phyloP scores from a whole-genome alignment of 2,329 filamentous ascomycete genomes.

The Cytospora paraplurivora region DNA sequence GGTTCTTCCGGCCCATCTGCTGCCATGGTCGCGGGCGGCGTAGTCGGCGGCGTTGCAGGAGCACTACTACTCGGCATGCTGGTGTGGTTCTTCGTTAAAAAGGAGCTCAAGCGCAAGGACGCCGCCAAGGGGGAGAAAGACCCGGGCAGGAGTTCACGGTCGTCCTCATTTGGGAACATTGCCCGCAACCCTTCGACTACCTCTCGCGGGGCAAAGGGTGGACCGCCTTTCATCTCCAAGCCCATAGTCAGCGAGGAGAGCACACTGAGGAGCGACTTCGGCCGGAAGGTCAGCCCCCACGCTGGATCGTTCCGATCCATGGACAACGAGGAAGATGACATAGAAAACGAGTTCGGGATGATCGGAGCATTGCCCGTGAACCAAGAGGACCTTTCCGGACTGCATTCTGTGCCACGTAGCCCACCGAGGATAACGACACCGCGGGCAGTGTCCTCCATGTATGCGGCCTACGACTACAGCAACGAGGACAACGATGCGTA shows the following conservation, averaged over 20 bases:
- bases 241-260: conserved; percentile 48
- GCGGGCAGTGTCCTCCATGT: conserved; percentile 29
- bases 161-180: conserved; percentile 50
- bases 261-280: conserved; percentile 55
- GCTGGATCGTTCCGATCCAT: conserved; percentile 22
- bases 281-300: conserved; percentile 41
- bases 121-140: conserved; percentile 22
- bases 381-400: conserved; percentile 31
- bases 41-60: conserved; percentile 49
- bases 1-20: conserved; percentile 38
- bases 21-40: conserved; percentile 50
- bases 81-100: conserved; percentile 43
- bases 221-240: conserved; percentile 52
- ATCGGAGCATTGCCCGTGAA: conserved; percentile 20
- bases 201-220: conserved; percentile 5
- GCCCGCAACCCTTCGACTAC: conserved; percentile 57
- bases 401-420: conserved; percentile 20
- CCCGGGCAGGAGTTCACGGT: conserved; percentile 35
- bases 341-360: conserved; percentile 10
- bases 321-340: conserved; percentile 22
- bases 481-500: conserved; percentile 22
- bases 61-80: conserved; percentile 44
- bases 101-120: conserved; percentile 34
- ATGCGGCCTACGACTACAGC: conserved; percentile 25
- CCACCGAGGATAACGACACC: conserved; percentile 29